Evolutionary conservation across 345 rosid species (phyloP), one percentile per base, ranked within the genome.

Genomic region (Camelina neglecta): DNA sequence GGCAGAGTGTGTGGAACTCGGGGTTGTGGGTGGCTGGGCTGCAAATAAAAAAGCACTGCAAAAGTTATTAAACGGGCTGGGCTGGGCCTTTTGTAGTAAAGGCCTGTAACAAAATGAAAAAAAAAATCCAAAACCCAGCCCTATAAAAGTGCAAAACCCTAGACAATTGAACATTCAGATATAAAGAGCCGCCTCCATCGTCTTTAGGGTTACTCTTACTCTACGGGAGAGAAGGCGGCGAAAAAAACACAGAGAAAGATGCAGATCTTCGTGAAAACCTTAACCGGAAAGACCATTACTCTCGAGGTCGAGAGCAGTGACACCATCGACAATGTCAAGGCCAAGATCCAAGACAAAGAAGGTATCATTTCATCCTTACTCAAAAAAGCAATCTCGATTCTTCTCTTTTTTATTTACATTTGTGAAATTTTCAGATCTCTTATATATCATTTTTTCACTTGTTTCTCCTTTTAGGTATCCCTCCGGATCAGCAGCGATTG

Each of bases 231-330:
- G 31, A 3, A 38, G 48, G 21, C 62, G 79, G 60, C 73, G 68
- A 72, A 29, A 26, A 26, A 26, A 29, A 0, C 26, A 48, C 9
- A 39, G 10, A 5, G 8, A 4, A 80, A 78, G 67, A 91, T 91
- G 97, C 96, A 93, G 90, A 93, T 93, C 41, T 93, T 93, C 83
- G 98, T 91, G 76, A 91, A 88, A 80, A 91, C 97, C 72, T 89
- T 91, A 1, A 93, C 98, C 10, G 97, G 97, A 21, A 93, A 93
- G 85, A 93, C 98, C 78, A 93, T 93, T 13, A 93, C 98, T 47
- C 97, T 93, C 77, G 96, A 93, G 84, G 97, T 91, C 35, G 97
- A 93, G 89, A 85, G 91, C 83, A 84, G 90, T 35, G 96, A 89
- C 68, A 91, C 98, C 68, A 88, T 93, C 68, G 96, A 91, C 79